Conservation (phyloP, 805 yeast genomes). For the Saturnispora ahearnii region DNA sequence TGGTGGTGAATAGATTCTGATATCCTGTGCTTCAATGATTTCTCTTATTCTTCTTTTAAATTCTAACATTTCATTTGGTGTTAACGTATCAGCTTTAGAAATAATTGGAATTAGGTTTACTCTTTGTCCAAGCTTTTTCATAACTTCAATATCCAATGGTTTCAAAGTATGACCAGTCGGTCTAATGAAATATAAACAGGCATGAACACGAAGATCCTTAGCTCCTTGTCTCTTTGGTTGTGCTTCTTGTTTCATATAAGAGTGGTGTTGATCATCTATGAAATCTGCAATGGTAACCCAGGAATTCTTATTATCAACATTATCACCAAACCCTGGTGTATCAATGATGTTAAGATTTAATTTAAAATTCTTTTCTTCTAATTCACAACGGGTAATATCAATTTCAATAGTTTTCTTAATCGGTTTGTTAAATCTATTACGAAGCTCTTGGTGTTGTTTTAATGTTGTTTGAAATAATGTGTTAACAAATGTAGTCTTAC, state of each 20-base stretch:
- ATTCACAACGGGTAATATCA: slow-evolving; percentile 67
- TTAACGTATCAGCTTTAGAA: slow-evolving; percentile 80
- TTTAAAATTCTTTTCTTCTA: slow-evolving; percentile 76
- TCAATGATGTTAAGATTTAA: slow-evolving; percentile 75
- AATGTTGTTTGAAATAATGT: slow-evolving; percentile 71
- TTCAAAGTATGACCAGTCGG: slow-evolving; percentile 86
- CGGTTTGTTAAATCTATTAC: slow-evolving; percentile 50
- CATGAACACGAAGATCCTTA: slow-evolving; percentile 84
- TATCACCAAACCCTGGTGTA: slow-evolving; percentile 92
- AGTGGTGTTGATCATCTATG: slow-evolving; percentile 84
- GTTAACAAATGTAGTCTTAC: slow-evolving; percentile 86
- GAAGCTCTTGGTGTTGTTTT: slow-evolving; percentile 48
- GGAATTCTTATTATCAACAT: slow-evolving; percentile 72
- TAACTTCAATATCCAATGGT: slow-evolving; percentile 80
- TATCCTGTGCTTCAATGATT: slow-evolving; percentile 75
- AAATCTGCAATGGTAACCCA: slow-evolving; percentile 86
- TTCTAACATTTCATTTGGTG: slow-evolving; percentile 55
- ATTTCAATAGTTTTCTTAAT: slow-evolving; percentile 67
- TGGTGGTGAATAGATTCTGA: slow-evolving; percentile 77
- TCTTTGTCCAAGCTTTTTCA: slow-evolving; percentile 73
- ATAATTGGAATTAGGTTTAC: slow-evolving; percentile 86
- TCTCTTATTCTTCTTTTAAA: slow-evolving; percentile 74
- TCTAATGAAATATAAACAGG: slow-evolving; percentile 79
- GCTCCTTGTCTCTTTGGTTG: slow-evolving; percentile 65
- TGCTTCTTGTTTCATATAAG: slow-evolving; percentile 85